Conservation (phyloP, 2,329 filamentous ascomycete species). For the Orbilia blumenaviensis region DNA sequence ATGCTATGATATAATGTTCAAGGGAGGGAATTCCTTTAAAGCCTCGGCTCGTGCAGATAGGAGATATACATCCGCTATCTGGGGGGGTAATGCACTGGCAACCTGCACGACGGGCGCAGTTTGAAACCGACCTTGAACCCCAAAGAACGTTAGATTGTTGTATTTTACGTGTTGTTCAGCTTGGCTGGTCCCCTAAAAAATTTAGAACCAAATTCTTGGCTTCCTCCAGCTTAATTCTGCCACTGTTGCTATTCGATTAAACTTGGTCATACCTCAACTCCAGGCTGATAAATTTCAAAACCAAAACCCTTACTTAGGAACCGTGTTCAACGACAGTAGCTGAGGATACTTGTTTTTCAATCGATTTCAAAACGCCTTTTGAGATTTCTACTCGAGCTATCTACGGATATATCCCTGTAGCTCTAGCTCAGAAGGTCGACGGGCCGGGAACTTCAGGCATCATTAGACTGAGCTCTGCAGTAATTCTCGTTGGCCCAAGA, state of each 20-base stretch:
- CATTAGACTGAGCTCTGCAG: neutral
- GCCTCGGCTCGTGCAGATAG: neutral
- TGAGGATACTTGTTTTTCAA: too few relatives aligned
- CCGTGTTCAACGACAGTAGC: too few relatives aligned
- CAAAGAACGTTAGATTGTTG: slow-evolving; percentile 11
- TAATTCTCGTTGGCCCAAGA: neutral
- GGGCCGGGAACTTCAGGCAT: slow-evolving; percentile 32
- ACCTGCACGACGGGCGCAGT: neutral
- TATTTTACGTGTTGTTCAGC: slow-evolving; percentile 19
- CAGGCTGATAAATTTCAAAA: too few relatives aligned
- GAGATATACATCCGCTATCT: neutral
- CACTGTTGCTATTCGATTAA: too few relatives aligned
- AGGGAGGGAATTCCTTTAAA: neutral
- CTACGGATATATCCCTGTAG: neutral
- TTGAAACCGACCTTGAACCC: neutral
- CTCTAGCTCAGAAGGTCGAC: too few relatives aligned
- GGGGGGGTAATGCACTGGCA: neutral
- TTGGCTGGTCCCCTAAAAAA: too few relatives aligned
- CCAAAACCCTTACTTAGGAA: too few relatives aligned
- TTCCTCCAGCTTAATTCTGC: too few relatives aligned
- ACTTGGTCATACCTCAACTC: too few relatives aligned
- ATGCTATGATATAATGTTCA: neutral
- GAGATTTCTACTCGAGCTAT: neutral
- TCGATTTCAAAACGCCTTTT: neutral
- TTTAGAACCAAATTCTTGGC: neutral